A percentile compares a stretch with the other conserved stretches of the same genome.
These are phyloP conservation scores for Mangifera indica DNA, from an alignment of 345 rosid species.

Conservation along the genomic window DNA sequence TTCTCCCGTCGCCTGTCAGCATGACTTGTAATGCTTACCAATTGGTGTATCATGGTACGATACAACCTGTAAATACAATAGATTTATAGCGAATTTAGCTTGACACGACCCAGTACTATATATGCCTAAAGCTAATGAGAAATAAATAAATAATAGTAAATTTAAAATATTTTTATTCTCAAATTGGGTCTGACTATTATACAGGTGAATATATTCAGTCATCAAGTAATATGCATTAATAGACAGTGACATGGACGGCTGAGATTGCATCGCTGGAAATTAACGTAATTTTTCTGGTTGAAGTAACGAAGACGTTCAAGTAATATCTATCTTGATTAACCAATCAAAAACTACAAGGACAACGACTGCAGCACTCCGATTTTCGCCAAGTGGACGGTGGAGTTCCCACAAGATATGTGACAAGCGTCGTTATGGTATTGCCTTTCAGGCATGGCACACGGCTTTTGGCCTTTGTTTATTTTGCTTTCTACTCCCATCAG, in stretches of 20 bases:
- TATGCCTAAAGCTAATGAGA: no score
- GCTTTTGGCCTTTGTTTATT: not conserved
- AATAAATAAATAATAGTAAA: no score
- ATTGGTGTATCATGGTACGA: no score
- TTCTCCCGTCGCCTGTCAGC: no score
- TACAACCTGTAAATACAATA: no score
- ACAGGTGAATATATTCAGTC: no score
- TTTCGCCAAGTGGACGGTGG: slow-evolving; percentile 9
- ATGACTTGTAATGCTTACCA: no score
- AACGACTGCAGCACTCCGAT: not conserved
- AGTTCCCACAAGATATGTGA: not conserved
- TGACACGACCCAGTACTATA: no score
- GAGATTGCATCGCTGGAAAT: slow-evolving; percentile 15
- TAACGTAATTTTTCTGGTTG: slow-evolving; percentile 1
- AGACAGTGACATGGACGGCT: slow-evolving; percentile 16
- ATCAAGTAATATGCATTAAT: no score
- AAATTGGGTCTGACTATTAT: no score
- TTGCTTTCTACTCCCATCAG: not conserved
- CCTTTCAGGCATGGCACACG: not conserved
- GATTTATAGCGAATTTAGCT: no score
- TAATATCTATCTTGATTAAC: not conserved
- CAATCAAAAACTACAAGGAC: not conserved
- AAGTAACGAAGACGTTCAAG: slow-evolving; percentile 26
- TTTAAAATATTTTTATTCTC: no score
- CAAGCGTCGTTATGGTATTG: not conserved